phyloP scores from a whole-genome alignment of 345 rosid genomes.

The Clarkia xantiana region DNA sequence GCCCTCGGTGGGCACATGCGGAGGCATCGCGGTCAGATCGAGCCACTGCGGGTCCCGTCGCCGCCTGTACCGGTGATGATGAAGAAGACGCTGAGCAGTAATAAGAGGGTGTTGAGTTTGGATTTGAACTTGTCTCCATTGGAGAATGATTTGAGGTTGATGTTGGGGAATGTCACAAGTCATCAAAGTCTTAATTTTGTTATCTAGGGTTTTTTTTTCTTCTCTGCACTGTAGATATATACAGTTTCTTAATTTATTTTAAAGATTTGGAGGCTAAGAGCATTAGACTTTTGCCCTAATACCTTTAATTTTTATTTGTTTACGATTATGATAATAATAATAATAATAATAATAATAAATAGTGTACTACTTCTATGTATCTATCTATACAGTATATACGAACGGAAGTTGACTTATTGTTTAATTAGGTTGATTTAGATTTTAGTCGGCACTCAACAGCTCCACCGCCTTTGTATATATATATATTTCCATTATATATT shows the following conservation, averaged over 20 bases:
- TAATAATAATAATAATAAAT: slow-evolving; percentile 7
- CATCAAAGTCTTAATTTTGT: background rate
- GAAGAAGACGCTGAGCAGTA: slow-evolving; percentile 40
- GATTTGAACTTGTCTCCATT: slow-evolving; percentile 58
- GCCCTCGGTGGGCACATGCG: slow-evolving; percentile 98
- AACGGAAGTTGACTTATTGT: no score
- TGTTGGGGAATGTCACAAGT: slow-evolving; percentile 32
- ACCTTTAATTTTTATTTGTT: no score
- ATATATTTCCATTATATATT: no score
- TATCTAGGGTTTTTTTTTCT: background rate
- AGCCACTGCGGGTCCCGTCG: background rate
- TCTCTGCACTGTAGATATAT: background rate
- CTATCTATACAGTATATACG: no score
- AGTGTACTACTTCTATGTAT: slow-evolving; percentile 2
- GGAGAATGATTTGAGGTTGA: slow-evolving; percentile 48
- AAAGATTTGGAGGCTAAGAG: no score
- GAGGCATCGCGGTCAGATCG: slow-evolving; percentile 34
- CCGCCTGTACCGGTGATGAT: slow-evolving; percentile 37
- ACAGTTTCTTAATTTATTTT: background rate
- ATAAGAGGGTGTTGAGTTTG: slow-evolving; percentile 23
- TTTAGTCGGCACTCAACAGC: no score
- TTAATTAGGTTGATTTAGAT: no score
- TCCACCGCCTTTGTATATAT: no score
- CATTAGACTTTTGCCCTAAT: no score
- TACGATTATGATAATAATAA: background rate